Evolutionary conservation across 345 rosid species (phyloP).

Genomic region (Gossypium bickii): DNA sequence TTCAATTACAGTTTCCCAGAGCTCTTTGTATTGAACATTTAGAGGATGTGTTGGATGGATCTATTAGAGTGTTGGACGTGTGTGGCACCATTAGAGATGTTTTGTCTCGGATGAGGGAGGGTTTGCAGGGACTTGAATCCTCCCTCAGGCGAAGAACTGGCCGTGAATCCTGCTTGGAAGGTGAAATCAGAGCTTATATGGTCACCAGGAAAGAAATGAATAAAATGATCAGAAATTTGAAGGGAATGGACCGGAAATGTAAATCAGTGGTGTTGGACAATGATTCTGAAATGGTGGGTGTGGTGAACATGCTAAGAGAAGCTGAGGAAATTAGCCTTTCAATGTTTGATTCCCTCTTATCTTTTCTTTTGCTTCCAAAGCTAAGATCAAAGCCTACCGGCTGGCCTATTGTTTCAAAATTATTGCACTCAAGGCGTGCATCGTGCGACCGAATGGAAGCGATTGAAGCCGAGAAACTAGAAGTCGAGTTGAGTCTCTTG

Average conservation of each 20-base stretch:
- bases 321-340: slow-evolving; percentile 26
- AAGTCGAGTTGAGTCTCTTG: slow-evolving; percentile 19
- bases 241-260: slow-evolving; percentile 22
- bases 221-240: slow-evolving; percentile 21
- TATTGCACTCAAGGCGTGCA: slow-evolving; percentile 21
- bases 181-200: slow-evolving; percentile 25
- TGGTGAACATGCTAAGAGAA: slow-evolving; percentile 25
- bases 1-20: not conserved
- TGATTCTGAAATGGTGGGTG: not conserved
- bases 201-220: slow-evolving; percentile 29
- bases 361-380: slow-evolving; percentile 11
- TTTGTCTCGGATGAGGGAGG: slow-evolving; percentile 30
- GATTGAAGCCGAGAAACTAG: slow-evolving; percentile 9
- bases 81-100: slow-evolving; percentile 35
- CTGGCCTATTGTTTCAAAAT: slow-evolving; percentile 21
- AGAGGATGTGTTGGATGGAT: slow-evolving; percentile 39
- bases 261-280: not conserved
- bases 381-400: slow-evolving; percentile 13
- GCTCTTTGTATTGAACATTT: not conserved
- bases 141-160: slow-evolving; percentile 32
- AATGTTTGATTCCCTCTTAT: slow-evolving; percentile 29
- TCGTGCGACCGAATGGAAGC: slow-evolving; percentile 6
- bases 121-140: slow-evolving; percentile 27
- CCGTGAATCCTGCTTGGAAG: slow-evolving; percentile 7
- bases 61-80: slow-evolving; percentile 35